Percentiles rank a stretch among this genome's conserved stretches.
Evolutionary conservation across 2,329 filamentous ascomycete genomes (phyloP).

Genomic region (Zymoseptoria ardabiliae): DNA sequence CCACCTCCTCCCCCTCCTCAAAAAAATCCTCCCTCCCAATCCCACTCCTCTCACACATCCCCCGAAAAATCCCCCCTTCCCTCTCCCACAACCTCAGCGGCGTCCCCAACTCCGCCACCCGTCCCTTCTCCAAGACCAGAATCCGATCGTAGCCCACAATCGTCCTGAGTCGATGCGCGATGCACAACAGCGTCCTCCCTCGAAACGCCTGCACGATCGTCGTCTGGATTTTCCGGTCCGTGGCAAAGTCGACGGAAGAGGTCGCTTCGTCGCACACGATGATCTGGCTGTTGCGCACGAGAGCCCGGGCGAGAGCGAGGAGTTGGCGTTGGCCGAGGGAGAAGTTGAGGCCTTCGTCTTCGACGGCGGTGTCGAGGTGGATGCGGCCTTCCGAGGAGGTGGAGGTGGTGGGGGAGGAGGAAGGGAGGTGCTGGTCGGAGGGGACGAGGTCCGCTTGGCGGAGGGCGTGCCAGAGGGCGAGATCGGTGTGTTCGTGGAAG

Average conservation of each 20-base stretch:
- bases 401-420: too few relatives aligned
- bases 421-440: slow-evolving; percentile 36
- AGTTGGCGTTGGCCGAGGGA: slow-evolving; percentile 90
- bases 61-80: slow-evolving; percentile 68
- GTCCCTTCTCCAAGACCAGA: slow-evolving; percentile 88
- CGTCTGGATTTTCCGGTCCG: slow-evolving; percentile 86
- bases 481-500: slow-evolving; percentile 69
- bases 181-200: slow-evolving; percentile 83
- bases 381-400: slow-evolving; percentile 48
- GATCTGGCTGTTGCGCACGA: slow-evolving; percentile 81
- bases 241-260: slow-evolving; percentile 88
- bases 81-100: slow-evolving; percentile 66
- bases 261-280: slow-evolving; percentile 98
- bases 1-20: slow-evolving; percentile 22
- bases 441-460: slow-evolving; percentile 68
- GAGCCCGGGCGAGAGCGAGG: slow-evolving; percentile 84
- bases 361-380: slow-evolving; percentile 75
- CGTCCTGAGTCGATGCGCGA: slow-evolving; percentile 84
- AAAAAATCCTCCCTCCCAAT: slow-evolving; percentile 52
- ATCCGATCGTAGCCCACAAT: slow-evolving; percentile 92
- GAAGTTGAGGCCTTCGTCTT: slow-evolving; percentile 94
- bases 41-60: slow-evolving; percentile 84
- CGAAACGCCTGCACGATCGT: slow-evolving; percentile 81
- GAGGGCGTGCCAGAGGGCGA: slow-evolving; percentile 70
- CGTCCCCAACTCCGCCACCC: slow-evolving; percentile 77